Evolutionary conservation across 805 yeast genomes (phyloP), one percentile per base, ranked within the genome.

Genomic region (Osmozyma mogii): DNA sequence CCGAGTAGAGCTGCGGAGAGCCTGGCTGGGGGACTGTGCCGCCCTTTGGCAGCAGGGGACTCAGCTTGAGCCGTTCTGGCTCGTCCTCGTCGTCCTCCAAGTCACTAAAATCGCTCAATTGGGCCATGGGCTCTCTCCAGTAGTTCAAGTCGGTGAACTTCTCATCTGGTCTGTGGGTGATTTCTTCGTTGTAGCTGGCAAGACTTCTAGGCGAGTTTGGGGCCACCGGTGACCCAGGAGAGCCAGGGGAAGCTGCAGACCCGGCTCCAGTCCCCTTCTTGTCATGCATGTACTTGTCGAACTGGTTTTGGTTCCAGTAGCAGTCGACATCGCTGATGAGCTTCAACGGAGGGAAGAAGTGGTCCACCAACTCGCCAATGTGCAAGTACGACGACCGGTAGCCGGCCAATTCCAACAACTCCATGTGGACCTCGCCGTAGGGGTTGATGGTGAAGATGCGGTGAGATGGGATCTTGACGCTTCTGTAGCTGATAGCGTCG

Each of bases 361-460:
- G 97, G 56, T 92, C 98, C 9, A 92, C 96, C 31, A 92, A 66
- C 52, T 92, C 97, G 25, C 92, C 84, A 47, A 92, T 89, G 40
- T 78, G 78, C 29, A 92, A 74, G 52, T 92, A 92, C 0, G 94
- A 78, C 30, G 92, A 78, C 49, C 73, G 82, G 54, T 83, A 84
- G 3, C 98, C 98, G 0, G 96, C 94, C 47, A 92, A 65, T 51
- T 92, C 97, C 31, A 92, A 64, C 40, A 92, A 68, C 56, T 92
- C 98, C 95, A 92, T 82, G 61, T 85, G 95, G 24, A 92, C 98
- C 41, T 92, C 97, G 3, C 96, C 96, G 38, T 84, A 85, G 2
- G 97, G 88, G 47, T 92, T 89, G 45, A 92, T 92, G 6, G 98
- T 92, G 51, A 92, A 92, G 23, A 92, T 88, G 38, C 95, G 67